Evolutionary conservation across 1,284 basidiomycete species (phyloP), one percentile per base, ranked within the genome.

Genomic region (Pseudozyma sp.): DNA sequence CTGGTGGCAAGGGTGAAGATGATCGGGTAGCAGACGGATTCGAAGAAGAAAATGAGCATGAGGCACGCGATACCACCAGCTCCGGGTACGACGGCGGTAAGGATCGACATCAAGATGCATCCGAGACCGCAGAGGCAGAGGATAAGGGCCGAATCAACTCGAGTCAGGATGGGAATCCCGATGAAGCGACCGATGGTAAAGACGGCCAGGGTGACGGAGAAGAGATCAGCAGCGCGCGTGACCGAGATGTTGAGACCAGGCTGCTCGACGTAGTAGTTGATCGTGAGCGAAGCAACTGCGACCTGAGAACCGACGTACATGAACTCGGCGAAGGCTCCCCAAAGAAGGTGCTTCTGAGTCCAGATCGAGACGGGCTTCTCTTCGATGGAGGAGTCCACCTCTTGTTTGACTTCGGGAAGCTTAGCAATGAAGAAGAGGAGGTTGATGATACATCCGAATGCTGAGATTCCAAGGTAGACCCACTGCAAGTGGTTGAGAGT

Each of bases 391-490:
- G 48, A 43, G n/a, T 61, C 45, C 37, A 75, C 68, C 35, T 66
- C 63, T 29, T 75, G 72, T 8, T 89, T 89, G 62, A 93, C 90
- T 82, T 93, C 92, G 19, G 92, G 92, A 8, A 93, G 87, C 61
- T 88, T 85, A 80, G 89, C 90, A 84, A 92, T 90, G 88, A 88
- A 88, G 86, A 93, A 93, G 30, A 91, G 85, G 61, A 90, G 77
- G 74, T 91, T 91, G 49, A 93, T 87, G 29, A 88, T 72, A 40
- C 89, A 59, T 2, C 90, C 90, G 31, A 91, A 87, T 24, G 87
- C 88, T 7, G 91, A 24, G 37, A 93, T 91, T 14, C 90, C 91
- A 40, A 93, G 89, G 84, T 93, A 93, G 42, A 92, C 91, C 89
- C 90, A 93, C 86, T 93, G 91, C 14, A 93, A 90, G 46, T 89